Evolutionary conservation across 495 filamentous ascomycete species (phyloP), one percentile per base, ranked within the genome.

Genomic region (Xylaria palmicola): DNA sequence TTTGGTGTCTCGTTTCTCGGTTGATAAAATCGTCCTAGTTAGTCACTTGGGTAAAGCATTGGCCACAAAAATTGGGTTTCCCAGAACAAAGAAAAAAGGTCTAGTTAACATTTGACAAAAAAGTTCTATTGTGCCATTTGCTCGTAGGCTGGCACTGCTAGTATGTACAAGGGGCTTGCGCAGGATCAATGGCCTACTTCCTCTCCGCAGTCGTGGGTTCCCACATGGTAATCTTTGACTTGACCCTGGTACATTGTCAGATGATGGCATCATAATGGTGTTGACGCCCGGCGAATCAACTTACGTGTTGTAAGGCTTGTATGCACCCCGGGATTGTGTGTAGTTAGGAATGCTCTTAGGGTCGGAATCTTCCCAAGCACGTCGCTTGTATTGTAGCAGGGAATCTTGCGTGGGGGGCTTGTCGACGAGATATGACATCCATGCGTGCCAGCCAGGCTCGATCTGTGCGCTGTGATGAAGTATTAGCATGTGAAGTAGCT

Each of bases 401-500:
- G 88, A 81, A 73, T 99, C 94, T 65, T 85, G 71, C 22, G 79
- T 82, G 4, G 94, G 94, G 24, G 93, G 88, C 72, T 91, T 88
- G 75, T 98, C 92, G 58, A 95, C 88, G 76, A 89, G 77, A 77
- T 99, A 97, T 45, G 90, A 88, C 67, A 98, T 91, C 94, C 94
- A 99, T 22, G 91, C 90, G 75, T 98, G 94, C 93, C 94, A 98
- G 78, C 93, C 90, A 19, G 95, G 95, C 76, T 98, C 95, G 71
- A 97, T 88, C 44, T 98, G 92, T 59, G 85, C 77, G 29, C 86
- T 90, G 36, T 17, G 41, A 9, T 26, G 43, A 29, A 39, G 50
- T 0, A 55, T 68, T 68, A 64, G 68, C 19, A 10, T 17, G 43
- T 8, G 32, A 6, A 26, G 19, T 34, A 15, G 12, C 47, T 47